Percentiles rank a stretch among this genome's conserved stretches.
phyloP scores from a whole-genome alignment of 1,284 basidiomycete genomes.

The Trichosporon asahii region DNA sequence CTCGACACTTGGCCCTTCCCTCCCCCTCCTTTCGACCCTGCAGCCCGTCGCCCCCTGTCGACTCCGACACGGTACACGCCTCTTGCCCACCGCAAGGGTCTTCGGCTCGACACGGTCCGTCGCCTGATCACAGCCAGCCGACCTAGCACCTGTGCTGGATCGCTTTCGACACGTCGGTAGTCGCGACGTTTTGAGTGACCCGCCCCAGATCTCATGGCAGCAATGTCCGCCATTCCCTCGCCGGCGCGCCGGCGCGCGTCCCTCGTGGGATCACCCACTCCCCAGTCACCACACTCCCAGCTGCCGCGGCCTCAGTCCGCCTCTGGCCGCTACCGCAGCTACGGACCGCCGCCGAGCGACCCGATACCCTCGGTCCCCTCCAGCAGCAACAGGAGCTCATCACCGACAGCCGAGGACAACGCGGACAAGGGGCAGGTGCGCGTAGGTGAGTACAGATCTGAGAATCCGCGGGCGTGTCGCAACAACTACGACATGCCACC shows the following conservation, averaged over 20 bases:
- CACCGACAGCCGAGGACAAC: conserved; percentile 19
- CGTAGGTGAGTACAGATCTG: conserved; percentile 38
- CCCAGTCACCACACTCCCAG: conserved; percentile 30
- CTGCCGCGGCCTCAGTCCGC: conserved; percentile 36
- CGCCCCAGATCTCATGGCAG: not conserved
- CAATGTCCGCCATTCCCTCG: conserved; percentile 16
- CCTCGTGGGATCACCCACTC: conserved; percentile 29
- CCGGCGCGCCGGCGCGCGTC: conserved; percentile 23
- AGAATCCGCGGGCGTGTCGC: not conserved
- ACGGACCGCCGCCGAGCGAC: not conserved
- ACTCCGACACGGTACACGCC: not conserved
- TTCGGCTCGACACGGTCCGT: not conserved
- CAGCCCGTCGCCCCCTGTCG: not conserved
- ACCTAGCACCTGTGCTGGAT: not conserved
- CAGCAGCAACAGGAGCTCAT: not conserved
- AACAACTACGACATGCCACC: not conserved
- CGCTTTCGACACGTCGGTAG: not conserved
- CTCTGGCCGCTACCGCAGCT: conserved; percentile 23
- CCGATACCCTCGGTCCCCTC: conserved; percentile 5
- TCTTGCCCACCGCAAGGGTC: not conserved
- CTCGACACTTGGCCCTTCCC: not conserved
- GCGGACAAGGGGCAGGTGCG: conserved; percentile 40
- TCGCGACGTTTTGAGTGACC: not conserved
- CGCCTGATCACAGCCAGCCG: not conserved
- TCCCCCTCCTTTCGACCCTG: not conserved